Evolutionary conservation across 495 filamentous ascomycete species (phyloP), one percentile per base, ranked within the genome.

Genomic region (Talaromyces adpressus): DNA sequence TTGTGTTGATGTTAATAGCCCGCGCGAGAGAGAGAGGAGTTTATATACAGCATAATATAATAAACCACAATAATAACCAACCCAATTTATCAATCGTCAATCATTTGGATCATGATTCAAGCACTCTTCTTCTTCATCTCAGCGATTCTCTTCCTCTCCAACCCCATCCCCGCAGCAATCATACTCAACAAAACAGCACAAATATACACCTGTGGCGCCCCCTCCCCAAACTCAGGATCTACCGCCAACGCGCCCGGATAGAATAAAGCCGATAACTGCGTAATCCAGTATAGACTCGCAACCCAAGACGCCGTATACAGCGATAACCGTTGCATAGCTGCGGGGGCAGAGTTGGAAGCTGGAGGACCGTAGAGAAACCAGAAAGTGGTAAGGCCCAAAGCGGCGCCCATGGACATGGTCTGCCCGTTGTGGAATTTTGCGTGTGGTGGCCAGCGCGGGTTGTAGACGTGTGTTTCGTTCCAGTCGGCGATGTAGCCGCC

Each of bases 351-450:
- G 0, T 30, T 25, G 25, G 62, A 53, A 1, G 51, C 60, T 30
- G 65, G 62, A 5, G 67, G 61, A 1, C 74, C 72, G 74, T 73
- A 82, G 11, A 80, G 76, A 65, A 80, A 85, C 64, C 79, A 84
- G 0, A 83, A 67, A 1, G 81, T 83, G 8, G 74, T 65, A 2
- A 77, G 63, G 49, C 79, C 76, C 2, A 85, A 72, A 22, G 67
- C 56, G 0, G 81, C 63, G 0, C 82, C 79, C 56, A 82, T 73
- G 41, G 67, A 75, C 69, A 85, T 83, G 20, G 82, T 85, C 57
- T 85, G 83, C 16, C 73, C 83, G 62, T 78, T 78, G 69, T 86
- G 83, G 68, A 85, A 86, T 63, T 78, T 80, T 59, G 83, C 83
- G 68, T 85, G 83, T 0, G 83, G 83, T 8, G 76, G 72, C 82